Evolutionary conservation across 805 yeast genomes (phyloP).

Genomic region (Martiniozyma abietophila): DNA sequence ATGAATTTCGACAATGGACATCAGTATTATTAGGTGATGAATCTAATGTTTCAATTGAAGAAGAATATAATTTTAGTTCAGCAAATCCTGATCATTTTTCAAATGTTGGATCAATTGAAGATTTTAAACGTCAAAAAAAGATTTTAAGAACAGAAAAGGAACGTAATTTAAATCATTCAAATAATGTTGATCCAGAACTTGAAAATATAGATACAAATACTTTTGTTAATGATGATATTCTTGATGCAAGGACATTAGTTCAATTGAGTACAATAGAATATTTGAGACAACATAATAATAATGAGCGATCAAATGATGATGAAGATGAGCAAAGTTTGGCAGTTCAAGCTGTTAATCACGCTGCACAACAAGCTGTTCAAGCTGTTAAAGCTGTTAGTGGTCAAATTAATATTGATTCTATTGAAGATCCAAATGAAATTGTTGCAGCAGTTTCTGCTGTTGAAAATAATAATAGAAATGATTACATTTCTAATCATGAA

Average conservation of each 20-base stretch:
- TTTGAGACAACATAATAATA: too few species aligned
- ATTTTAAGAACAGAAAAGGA: not conserved
- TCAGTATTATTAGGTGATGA: conserved; percentile 38
- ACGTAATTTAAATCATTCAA: not conserved
- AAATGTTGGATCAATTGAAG: not conserved
- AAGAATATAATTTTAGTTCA: conserved; percentile 9
- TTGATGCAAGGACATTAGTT: conserved; percentile 58
- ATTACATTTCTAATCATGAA: too few species aligned
- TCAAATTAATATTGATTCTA: conserved; percentile 19
- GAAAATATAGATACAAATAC: conserved; percentile 36
- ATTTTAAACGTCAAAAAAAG: not conserved
- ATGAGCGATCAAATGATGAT: too few species aligned
- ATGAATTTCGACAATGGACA: conserved; percentile 48
- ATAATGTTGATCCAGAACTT: conserved; percentile 49
- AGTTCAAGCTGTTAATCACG: conserved; percentile 22
- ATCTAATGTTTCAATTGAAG: conserved; percentile 8
- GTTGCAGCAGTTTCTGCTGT: conserved; percentile 29
- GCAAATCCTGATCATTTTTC: conserved; percentile 11
- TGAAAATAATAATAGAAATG: conserved; percentile 4
- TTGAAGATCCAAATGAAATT: conserved; percentile 13
- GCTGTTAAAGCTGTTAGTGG: conserved; percentile 12
- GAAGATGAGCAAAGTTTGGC: conserved; percentile 25
- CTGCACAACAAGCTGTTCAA: conserved; percentile 10
- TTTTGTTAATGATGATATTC: conserved; percentile 59
- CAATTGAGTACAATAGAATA: conserved; percentile 27